phyloP scores from a whole-genome alignment of 2,329 filamentous ascomycete species.

The Cladobotryum mycophilum region DNA sequence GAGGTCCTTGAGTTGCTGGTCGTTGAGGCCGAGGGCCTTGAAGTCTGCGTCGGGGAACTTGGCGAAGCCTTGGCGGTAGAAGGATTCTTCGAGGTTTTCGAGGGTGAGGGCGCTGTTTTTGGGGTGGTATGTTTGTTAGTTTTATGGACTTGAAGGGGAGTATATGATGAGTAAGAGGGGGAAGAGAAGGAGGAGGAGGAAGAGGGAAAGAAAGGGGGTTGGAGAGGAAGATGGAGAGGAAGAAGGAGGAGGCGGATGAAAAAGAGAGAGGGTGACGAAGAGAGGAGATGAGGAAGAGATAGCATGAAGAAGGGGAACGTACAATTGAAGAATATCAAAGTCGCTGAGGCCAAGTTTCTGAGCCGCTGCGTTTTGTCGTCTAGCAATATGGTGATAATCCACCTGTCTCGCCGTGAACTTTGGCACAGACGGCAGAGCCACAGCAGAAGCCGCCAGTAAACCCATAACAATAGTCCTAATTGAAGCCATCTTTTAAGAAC shows the following conservation, averaged over 20 bases:
- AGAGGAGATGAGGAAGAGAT: no score
- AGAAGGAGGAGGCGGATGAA: no score
- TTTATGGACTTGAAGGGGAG: background rate
- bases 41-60: slow-evolving; percentile 62
- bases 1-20: slow-evolving; percentile 39
- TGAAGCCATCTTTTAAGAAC: slow-evolving; percentile 26
- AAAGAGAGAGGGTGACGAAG: no score
- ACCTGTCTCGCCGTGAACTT: slow-evolving; percentile 40
- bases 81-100: slow-evolving; percentile 67
- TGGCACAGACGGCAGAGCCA: slow-evolving; percentile 41
- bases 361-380: slow-evolving; percentile 45
- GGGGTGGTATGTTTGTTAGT: slow-evolving; percentile 3
- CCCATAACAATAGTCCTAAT: slow-evolving; percentile 38
- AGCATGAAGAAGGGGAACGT: slow-evolving; percentile 27
- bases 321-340: slow-evolving; percentile 55
- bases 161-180: background rate
- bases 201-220: no score
- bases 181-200: no score
- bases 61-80: slow-evolving; percentile 65
- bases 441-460: slow-evolving; percentile 38
- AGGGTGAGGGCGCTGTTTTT: slow-evolving; percentile 53
- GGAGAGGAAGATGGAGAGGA: no score
- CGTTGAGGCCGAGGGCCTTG: slow-evolving; percentile 37
- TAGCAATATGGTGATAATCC: slow-evolving; percentile 41
- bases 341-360: slow-evolving; percentile 43